A percentile compares a stretch with the other conserved stretches of the same genome.
These are phyloP conservation scores for Agaricus sinodeliciosus DNA, from an alignment of 768 basidiomycete species.

Conservation along the genomic window DNA sequence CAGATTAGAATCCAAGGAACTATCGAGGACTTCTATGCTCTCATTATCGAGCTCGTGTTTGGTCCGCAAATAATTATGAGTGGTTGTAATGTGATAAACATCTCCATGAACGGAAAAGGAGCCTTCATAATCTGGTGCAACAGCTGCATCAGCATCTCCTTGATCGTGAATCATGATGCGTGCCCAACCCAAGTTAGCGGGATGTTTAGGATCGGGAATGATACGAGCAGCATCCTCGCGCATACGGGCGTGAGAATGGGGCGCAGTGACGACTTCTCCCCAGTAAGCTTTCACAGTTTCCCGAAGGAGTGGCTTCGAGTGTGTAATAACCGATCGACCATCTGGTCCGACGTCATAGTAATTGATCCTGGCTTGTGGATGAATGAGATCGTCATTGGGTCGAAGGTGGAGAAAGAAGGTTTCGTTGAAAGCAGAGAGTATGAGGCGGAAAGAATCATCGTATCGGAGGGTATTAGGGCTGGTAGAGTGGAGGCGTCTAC, in stretches of 20 bases:
- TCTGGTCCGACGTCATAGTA: conserved; percentile 49
- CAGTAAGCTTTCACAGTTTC: conserved; percentile 62
- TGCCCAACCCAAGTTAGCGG: conserved; percentile 65
- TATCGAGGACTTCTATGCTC: conserved; percentile 28
- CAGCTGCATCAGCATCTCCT: conserved; percentile 37
- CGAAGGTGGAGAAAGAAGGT: conserved; percentile 67
- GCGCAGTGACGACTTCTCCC: conserved; percentile 67
- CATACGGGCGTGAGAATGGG: conserved; percentile 46
- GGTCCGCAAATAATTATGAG: conserved; percentile 61
- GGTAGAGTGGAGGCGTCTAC: conserved; percentile 28
- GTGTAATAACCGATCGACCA: conserved; percentile 42
- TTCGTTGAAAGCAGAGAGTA: conserved; percentile 58
- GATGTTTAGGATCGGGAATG: conserved; percentile 29
- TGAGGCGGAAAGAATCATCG: conserved; percentile 66
- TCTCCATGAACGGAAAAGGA: conserved; percentile 65
- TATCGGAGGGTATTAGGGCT: conserved; percentile 48
- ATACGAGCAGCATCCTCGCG: conserved; percentile 58
- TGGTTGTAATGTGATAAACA: conserved; percentile 64
- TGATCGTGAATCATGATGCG: conserved; percentile 69
- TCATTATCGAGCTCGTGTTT: conserved; percentile 54
- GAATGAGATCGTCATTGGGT: conserved; percentile 73
- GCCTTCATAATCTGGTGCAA: conserved; percentile 64
- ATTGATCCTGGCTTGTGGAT: conserved; percentile 68
- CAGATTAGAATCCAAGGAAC: conserved; percentile 39
- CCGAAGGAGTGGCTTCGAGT: conserved; percentile 55